A percentile compares a stretch with the other conserved stretches of the same genome.
Evolutionary conservation across 805 yeast species (phyloP).

Genomic region (Yarrowia phangngaensis): DNA sequence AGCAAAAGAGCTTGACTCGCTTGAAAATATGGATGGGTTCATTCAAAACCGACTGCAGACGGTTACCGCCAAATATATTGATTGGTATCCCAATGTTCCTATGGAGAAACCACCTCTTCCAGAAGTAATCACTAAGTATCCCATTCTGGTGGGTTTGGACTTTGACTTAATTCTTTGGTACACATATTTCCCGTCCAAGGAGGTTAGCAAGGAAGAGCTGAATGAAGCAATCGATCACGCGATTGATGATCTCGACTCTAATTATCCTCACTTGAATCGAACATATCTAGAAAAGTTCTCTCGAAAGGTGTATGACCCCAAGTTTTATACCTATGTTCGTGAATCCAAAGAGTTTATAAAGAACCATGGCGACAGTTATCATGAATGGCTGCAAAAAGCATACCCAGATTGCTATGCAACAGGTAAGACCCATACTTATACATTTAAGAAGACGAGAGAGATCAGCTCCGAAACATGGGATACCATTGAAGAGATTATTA

Average conservation of each 20-base stretch:
- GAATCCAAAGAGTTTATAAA: neutral
- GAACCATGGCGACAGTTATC: neutral
- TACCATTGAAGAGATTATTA: neutral
- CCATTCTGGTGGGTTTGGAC: slow-evolving; percentile 1
- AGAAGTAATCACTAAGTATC: neutral
- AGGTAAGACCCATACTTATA: neutral
- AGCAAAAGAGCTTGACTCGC: too few relatives aligned
- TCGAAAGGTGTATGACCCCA: neutral
- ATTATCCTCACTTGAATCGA: slow-evolving; percentile 2
- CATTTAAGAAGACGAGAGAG: neutral
- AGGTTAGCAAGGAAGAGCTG: neutral
- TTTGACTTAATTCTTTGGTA: slow-evolving; percentile 1
- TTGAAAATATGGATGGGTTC: too few relatives aligned
- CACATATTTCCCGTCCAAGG: neutral
- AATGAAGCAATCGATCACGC: neutral
- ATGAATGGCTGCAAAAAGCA: neutral
- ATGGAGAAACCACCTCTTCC: slow-evolving; percentile 4
- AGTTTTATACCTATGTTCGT: neutral
- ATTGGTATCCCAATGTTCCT: slow-evolving; percentile 13
- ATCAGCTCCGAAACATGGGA: neutral
- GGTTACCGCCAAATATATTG: neutral
- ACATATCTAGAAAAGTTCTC: slow-evolving; percentile 5
- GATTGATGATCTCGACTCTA: neutral
- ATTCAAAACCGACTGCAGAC: too few relatives aligned
- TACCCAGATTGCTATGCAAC: slow-evolving; percentile 4